phyloP scores from a whole-genome alignment of 108 stramenopile species.

The Nitzschia sp. region DNA sequence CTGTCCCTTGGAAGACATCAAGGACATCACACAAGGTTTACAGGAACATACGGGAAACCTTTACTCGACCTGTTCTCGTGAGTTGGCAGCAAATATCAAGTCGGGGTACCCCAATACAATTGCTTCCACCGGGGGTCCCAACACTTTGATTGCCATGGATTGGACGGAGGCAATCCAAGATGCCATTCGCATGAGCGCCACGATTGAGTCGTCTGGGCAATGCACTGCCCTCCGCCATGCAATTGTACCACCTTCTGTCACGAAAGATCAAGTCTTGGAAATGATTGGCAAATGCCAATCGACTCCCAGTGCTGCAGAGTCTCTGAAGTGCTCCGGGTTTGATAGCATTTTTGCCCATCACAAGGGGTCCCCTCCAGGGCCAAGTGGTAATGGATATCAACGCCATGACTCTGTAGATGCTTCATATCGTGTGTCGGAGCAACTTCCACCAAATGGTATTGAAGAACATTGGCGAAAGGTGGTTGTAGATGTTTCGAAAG shows the following conservation, averaged over 20 bases:
- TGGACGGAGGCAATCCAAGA: slow-evolving; percentile 56
- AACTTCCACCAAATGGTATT: slow-evolving; percentile 50
- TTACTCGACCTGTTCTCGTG: slow-evolving; percentile 74
- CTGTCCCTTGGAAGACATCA: slow-evolving; percentile 68
- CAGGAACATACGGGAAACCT: slow-evolving; percentile 58
- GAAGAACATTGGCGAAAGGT: slow-evolving; percentile 84
- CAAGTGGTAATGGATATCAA: slow-evolving; percentile 41
- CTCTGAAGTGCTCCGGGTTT: slow-evolving; percentile 52
- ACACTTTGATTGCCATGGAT: slow-evolving; percentile 69
- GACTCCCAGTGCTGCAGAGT: slow-evolving; percentile 40
- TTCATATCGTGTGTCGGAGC: slow-evolving; percentile 43
- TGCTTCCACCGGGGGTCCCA: slow-evolving; percentile 86
- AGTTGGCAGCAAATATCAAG: slow-evolving; percentile 66
- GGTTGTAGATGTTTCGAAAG: slow-evolving; percentile 69
- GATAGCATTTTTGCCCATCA: slow-evolving; percentile 69
- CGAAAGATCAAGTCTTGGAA: slow-evolving; percentile 42
- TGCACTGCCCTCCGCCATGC: slow-evolving; percentile 85
- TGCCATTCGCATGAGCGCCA: slow-evolving; percentile 72
- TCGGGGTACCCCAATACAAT: slow-evolving; percentile 66
- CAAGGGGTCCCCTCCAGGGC: slow-evolving; percentile 49
- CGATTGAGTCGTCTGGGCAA: slow-evolving; percentile 83
- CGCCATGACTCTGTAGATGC: slow-evolving; percentile 55
- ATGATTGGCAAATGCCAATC: slow-evolving; percentile 44
- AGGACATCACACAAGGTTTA: slow-evolving; percentile 53
- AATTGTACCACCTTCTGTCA: slow-evolving; percentile 54